Evolutionary conservation across 2,329 filamentous ascomycete genomes (phyloP), one percentile per base, ranked within the genome.

Genomic region (Colletotrichum sidae): DNA sequence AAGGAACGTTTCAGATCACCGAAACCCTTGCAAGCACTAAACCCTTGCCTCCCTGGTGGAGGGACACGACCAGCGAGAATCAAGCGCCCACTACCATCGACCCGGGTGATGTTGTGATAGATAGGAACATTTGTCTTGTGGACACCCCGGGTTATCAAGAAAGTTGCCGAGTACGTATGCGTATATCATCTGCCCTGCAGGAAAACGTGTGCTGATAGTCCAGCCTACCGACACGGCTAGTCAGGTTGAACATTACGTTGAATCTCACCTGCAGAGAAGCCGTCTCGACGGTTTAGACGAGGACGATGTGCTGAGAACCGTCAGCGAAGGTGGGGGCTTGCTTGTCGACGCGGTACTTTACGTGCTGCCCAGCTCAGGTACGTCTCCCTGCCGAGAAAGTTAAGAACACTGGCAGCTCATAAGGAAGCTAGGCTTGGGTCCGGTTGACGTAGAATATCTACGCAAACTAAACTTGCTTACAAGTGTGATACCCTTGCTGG

Each of bases 41-140:
- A 72, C 88, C 95, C 42, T 96, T 95, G 76, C 94, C 95, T 0
- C 83, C 89, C 61, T 98, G 96, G 96, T 96, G 92, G 91, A 90
- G 90, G 12, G 91, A 96, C 72, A 77, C 93, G 53, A 90, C 94
- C 60, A 88, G 91, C 69, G 39, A 64, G 79, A 83, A 54, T 78
- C 86, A 67, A 86, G 51, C 85, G 89, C 72, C 85, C 91, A 8
- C 15, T 12, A 5, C 41, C 25, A 15, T 53, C 6, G 45, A 51
- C 72, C 80, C 88, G 55, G 89, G 89, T 8, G 94, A 96, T 68
- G 86, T 88, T 25, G 86, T 97, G 44, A 81, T 98, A 50, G 95
- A 98, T 74, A 88, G 95, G 37, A 99, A 99, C 73, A 79, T 99
- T 6, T 97, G 93, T 76, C 97, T 99, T 74, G 89, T 97, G 63